Evolutionary conservation across 768 basidiomycete species (phyloP), one percentile per base, ranked within the genome.

Genomic region (Cytidiella melzeri): DNA sequence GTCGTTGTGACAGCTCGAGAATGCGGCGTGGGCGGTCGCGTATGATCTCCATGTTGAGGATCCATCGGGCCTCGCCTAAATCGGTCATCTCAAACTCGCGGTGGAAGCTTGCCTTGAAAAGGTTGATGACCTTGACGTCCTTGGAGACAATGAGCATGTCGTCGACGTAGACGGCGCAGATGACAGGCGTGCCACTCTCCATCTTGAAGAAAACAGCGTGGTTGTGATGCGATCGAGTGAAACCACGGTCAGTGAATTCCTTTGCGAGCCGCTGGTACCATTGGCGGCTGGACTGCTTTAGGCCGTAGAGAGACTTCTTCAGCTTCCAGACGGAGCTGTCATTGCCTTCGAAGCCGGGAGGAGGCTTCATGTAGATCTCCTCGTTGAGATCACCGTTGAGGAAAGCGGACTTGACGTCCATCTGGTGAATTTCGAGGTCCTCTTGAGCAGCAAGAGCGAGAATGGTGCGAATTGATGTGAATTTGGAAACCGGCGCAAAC

Each of bases 371-470:
- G 43, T 54, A 58, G 21, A 47, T 41, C 23, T 40, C 34, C 26
- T 58, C 55, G 20, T 48, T 34, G 9, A 57, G 48, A n/a, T 41
- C 38, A 0, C 52, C 55, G 25, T 64, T 57, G n/a, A 66, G 58
- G 43, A 56, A 65, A 6, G 61, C 67, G 0, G 60, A 56, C 23
- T 67, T 64, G 28, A 71, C 53, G 48, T 70, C 66, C 11, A 67
- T 48, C 50, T 67, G 65, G 7, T 61, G 55, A 1, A 70, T 42
- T 1, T 62, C 57, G 51, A 61, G 60, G 40, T 57, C 57, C 5
- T 43, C 24, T 1, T 41, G 2, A 4, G 66, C 67, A 4, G 48
- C 47, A 9, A 66, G n/a, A 12, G 67, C 60, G 1, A 67, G 49
- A 12, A 71, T 30, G 0, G 61, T 50, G 4, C 61, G 59, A 36